Percentiles rank a stretch among this genome's conserved stretches.
phyloP scores from a whole-genome alignment of 1,284 basidiomycete genomes.

The Boletus smithii region DNA sequence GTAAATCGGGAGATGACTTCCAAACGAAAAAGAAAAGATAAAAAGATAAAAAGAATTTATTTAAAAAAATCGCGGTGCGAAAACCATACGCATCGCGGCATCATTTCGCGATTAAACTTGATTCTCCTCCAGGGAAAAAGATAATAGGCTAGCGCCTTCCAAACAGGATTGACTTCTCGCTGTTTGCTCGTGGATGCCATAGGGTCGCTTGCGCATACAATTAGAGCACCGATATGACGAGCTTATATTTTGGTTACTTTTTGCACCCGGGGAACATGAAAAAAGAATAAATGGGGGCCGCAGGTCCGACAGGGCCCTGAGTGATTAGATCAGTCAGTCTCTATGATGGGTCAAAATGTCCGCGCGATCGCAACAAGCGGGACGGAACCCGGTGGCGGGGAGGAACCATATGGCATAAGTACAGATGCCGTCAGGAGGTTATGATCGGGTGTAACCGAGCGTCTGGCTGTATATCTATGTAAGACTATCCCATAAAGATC shows the following conservation, averaged over 20 bases:
- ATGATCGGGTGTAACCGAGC: constrained; percentile 29
- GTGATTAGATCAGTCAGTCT: constrained; percentile 28
- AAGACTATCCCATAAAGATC: constrained; percentile 22
- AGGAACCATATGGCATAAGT: constrained; percentile 37
- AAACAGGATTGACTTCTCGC: constrained; percentile 22
- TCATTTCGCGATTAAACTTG: constrained; percentile 22
- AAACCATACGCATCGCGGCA: constrained; percentile 19
- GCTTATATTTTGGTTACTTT: constrained; percentile 14
- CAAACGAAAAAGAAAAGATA: neutral
- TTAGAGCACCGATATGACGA: constrained; percentile 6
- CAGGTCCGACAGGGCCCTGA: constrained; percentile 14
- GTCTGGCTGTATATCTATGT: constrained; percentile 10
- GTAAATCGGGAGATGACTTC: neutral
- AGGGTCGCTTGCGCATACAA: constrained; percentile 11
- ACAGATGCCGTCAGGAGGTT: constrained; percentile 30
- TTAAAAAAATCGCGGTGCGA: constrained; percentile 15
- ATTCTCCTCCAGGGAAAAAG: constrained; percentile 18
- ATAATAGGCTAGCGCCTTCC: constrained; percentile 22
- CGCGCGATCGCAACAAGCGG: constrained; percentile 31
- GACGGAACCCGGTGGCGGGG: constrained; percentile 35
- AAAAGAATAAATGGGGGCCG: constrained; percentile 23
- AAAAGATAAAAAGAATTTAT: constrained; percentile 1
- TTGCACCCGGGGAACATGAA: constrained; percentile 15
- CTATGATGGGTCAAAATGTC: constrained; percentile 20
- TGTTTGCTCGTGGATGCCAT: neutral